These are phyloP conservation scores for Mortierella sp. DNA, from an alignment of 371 early-diverging fungal species.

Conservation along the genomic window DNA sequence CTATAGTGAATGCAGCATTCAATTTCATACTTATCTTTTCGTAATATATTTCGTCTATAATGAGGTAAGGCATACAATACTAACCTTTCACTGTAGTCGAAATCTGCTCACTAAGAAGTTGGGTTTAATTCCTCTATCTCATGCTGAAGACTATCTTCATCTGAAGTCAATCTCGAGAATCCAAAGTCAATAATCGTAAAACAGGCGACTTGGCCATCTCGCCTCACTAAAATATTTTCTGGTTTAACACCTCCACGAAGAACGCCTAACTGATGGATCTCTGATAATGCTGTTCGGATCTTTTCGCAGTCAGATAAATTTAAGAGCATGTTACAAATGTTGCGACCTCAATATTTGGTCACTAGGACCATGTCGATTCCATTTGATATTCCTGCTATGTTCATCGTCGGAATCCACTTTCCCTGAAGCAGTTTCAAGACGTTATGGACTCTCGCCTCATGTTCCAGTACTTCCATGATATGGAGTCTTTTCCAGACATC, in stretches of 20 bases:
- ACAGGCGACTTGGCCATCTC: slow-evolving; percentile 2
- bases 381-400: slow-evolving; percentile 17
- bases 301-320: slow-evolving; percentile 9
- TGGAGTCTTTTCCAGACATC: slow-evolving; percentile 19
- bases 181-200: slow-evolving; percentile 27
- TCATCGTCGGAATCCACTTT: slow-evolving; percentile 24
- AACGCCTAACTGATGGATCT: slow-evolving; percentile 33
- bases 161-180: not conserved
- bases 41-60: not conserved
- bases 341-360: slow-evolving; percentile 17
- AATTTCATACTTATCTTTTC: not conserved
- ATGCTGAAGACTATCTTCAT: not conserved
- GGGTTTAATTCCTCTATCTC: not conserved
- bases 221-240: slow-evolving; percentile 24
- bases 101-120: not conserved
- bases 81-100: not conserved
- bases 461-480: slow-evolving; percentile 10
- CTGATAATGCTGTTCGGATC: slow-evolving; percentile 24
- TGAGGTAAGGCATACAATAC: not conserved
- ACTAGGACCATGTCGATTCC: slow-evolving; percentile 23
- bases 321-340: slow-evolving; percentile 10
- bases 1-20: not conserved
- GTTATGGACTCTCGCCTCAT: slow-evolving; percentile 27
- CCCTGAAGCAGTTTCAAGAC: slow-evolving; percentile 26
- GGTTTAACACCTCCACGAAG: slow-evolving; percentile 28